These are phyloP conservation scores for Globisporangium megalacanthum DNA, from an alignment of 352 stramenopile genomes.

Conservation along the genomic window DNA sequence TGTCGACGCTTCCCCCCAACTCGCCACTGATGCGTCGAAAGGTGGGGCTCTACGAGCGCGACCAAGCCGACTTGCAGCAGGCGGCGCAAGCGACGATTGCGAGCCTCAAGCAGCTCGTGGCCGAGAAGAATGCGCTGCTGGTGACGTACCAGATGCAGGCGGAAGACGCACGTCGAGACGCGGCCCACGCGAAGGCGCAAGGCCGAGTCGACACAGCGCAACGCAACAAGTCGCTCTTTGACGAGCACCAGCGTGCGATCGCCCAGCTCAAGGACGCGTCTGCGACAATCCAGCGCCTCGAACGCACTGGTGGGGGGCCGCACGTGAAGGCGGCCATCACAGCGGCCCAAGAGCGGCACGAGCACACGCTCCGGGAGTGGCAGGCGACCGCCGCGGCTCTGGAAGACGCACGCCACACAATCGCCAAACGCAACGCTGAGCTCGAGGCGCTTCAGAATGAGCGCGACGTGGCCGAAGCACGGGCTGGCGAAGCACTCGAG, in stretches of 20 bases:
- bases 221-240: slow-evolving; percentile 64
- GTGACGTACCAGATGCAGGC: slow-evolving; percentile 60
- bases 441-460: slow-evolving; percentile 48
- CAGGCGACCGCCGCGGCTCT: slow-evolving; percentile 63
- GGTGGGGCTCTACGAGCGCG: slow-evolving; percentile 70
- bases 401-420: slow-evolving; percentile 32
- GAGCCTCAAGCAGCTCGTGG: slow-evolving; percentile 72
- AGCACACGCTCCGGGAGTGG: slow-evolving; percentile 66
- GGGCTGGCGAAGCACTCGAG: slow-evolving; percentile 73
- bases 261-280: slow-evolving; percentile 61
- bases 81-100: slow-evolving; percentile 73
- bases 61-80: slow-evolving; percentile 66
- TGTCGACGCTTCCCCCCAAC: neutral
- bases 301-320: slow-evolving; percentile 48
- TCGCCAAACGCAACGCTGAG: slow-evolving; percentile 60
- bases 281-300: slow-evolving; percentile 56
- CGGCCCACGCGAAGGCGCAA: slow-evolving; percentile 39
- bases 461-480: slow-evolving; percentile 65
- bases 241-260: slow-evolving; percentile 79
- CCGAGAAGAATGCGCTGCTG: slow-evolving; percentile 71
- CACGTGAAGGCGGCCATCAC: slow-evolving; percentile 33
- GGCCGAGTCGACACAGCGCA: slow-evolving; percentile 48
- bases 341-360: slow-evolving; percentile 55
- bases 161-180: slow-evolving; percentile 34
- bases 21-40: slow-evolving; percentile 53